Evolutionary conservation across 2,329 filamentous ascomycete species (phyloP).

Genomic region (Dryadomyces sulphureus): DNA sequence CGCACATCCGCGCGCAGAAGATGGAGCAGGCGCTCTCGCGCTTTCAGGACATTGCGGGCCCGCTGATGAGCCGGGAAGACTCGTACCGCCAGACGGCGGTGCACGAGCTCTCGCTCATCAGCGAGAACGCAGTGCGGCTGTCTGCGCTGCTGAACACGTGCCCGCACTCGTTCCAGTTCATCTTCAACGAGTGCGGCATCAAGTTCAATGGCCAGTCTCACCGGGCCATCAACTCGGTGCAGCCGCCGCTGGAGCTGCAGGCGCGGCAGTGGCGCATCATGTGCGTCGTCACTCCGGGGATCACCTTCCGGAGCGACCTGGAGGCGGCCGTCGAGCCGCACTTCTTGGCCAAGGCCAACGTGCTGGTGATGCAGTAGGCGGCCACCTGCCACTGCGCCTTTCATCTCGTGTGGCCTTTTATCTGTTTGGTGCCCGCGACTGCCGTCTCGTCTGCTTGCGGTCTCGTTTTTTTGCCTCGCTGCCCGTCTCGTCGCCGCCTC

Average conservation of each 20-base stretch:
- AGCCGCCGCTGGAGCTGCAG: conserved; percentile 29
- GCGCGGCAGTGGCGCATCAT: conserved; percentile 35
- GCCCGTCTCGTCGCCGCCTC: too few species aligned
- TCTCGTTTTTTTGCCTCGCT: too few species aligned
- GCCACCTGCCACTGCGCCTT: too few species aligned
- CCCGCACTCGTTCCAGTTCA: conserved; percentile 18
- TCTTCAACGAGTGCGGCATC: conserved; percentile 32
- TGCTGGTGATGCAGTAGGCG: conserved; percentile 27
- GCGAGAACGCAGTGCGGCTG: conserved; percentile 27
- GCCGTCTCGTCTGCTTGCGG: too few species aligned
- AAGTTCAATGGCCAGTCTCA: conserved; percentile 33
- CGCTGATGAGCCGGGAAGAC: conserved; percentile 27
- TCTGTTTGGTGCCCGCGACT: too few species aligned
- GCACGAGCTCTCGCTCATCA: conserved; percentile 26
- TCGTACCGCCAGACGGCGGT: conserved; percentile 21
- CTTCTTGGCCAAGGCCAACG: conserved; percentile 29
- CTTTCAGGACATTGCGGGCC: conserved; percentile 22
- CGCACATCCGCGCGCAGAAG: conserved; percentile 13
- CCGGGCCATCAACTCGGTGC: conserved; percentile 28
- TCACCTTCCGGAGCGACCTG: conserved; percentile 38
- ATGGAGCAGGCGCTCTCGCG: conserved; percentile 12
- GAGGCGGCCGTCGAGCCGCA: conserved; percentile 28
- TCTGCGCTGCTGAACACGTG: conserved; percentile 31
- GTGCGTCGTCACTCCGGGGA: conserved; percentile 37
- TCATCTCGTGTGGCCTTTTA: too few species aligned